A percentile compares a stretch with the other conserved stretches of the same genome.
phyloP scores from a whole-genome alignment of 2,329 filamentous ascomycete genomes.

The Xenoacremonium recifei region DNA sequence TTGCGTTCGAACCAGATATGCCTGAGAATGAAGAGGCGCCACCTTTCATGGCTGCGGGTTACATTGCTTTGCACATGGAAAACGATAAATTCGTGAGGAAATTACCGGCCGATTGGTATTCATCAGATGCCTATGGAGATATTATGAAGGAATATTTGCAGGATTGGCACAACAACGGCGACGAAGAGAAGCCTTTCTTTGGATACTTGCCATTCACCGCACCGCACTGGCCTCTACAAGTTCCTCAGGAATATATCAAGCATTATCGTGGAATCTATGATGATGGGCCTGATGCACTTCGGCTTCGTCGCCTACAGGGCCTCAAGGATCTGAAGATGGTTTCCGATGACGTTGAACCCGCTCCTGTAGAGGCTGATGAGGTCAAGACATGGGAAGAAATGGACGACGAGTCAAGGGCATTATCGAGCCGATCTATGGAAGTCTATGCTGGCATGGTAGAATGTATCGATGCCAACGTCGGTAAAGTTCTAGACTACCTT shows the following conservation, averaged over 20 bases:
- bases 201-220: conserved; percentile 48
- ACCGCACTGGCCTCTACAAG: conserved; percentile 63
- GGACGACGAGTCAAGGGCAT: conserved; percentile 42
- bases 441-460: conserved; percentile 65
- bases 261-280: conserved; percentile 61
- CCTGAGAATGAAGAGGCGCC: conserved; percentile 11
- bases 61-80: conserved; percentile 16
- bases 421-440: conserved; percentile 56
- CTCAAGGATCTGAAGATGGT: conserved; percentile 58
- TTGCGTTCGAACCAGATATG: conserved; percentile 25
- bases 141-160: conserved; percentile 41
- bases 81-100: conserved; percentile 13
- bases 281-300: conserved; percentile 57
- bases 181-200: conserved; percentile 27
- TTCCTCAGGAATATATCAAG: conserved; percentile 50
- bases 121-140: conserved; percentile 42
- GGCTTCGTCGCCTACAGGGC: conserved; percentile 48
- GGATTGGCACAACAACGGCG: conserved; percentile 22
- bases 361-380: conserved; percentile 38
- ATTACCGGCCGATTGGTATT: conserved; percentile 44
- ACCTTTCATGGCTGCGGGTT: conserved; percentile 14
- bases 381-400: conserved; percentile 47
- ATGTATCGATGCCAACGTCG: conserved; percentile 59
- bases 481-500: conserved; percentile 57
- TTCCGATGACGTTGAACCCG: conserved; percentile 45